Evolutionary conservation across 2,329 filamentous ascomycete genomes (phyloP), one percentile per base, ranked within the genome.

Genomic region (Paraphaeosphaeria sporulosa): DNA sequence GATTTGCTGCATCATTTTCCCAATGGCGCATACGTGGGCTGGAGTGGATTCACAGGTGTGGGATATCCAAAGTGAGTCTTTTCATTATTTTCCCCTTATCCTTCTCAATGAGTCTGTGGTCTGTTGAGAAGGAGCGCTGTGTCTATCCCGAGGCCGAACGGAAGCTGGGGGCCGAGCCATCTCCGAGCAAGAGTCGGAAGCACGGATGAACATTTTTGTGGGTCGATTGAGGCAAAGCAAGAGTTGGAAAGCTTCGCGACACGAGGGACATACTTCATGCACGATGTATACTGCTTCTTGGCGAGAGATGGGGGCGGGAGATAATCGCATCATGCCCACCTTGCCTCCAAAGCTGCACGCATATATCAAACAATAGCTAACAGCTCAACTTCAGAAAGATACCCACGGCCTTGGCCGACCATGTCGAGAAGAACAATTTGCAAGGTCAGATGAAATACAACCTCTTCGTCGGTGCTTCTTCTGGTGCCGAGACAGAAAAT

Each of bases 1-100:
- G 92, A 96, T 76, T 79, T 96, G 65, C 85, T 96, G 61, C 85
- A 90, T 64, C 85, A 91, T 68, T 96, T 96, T 72, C 93, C 93
- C 65, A 87, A 95, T 83, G 89, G 89, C 74, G 81, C 91, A n/a
- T 95, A 95, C 78, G 87, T 96, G 71, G 93, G 93, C 72, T 96
- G 93, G 93, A 93, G 89, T 65, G 93, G 93, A 10, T 96, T 96
- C 80, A 96, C 93, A 13, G 93, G 92, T 70, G 92, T 96, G 56
- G 92, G 92, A 61, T 95, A 95, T 81, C 92, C 92, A 64, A 95
- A 95, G 90, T 91, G 81, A 71, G 87, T 82, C 34, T 19, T 15
- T n/a, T 48, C 36, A 40, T 54, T 51, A 13, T 43, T n/a, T 21
- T 23, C 17, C 19, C 30, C 4, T 9, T 7, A n/a, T n/a, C 30